Base-by-base conservation (phyloP, 257 asterid species). In the Solanum clarkiae region DNA sequence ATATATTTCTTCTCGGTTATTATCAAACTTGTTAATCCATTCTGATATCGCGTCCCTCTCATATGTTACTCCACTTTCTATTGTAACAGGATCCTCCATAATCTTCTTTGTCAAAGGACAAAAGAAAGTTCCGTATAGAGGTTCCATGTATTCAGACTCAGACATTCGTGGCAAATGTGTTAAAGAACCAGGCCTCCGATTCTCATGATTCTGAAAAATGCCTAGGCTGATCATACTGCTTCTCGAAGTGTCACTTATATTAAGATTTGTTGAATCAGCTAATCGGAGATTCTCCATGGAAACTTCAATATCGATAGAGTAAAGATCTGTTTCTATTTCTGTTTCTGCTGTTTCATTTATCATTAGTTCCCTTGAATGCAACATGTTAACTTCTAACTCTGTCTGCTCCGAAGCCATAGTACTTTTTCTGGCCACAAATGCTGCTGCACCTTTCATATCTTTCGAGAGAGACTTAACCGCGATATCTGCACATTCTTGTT, bases 11-110 rank as follows among this genome's bases (percentile, higher is more conserved):
- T 87, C 89, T 2, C 65, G 36, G 79, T 81, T 89, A 65, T 81
- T 88, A 63, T 71, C 90, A 63, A 77, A 80, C 83, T 87, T 89
- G 2, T 79, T 83, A 45, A 92, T 88, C 93, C 93, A 93, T 80
- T 94, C 91, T 5, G 80, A 71, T 44, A 94, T 92, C 4, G 93
- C 94, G 32, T 75, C 81, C 80, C 93, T 90, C 84, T 93, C 98
- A 36, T 91, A 94, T 5, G 98, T 94, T 57, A 91, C 90, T 81
- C 98, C 98, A 88, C 92, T 93, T 49, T 92, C 96, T 74, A 91
- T 69, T 4, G 98, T 92, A 1, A 92, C 96, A 24, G 98, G 98
- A 85, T 94, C 97, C 59, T 93, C 95, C 98, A 94, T 91, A 47
- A 94, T 88, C 91, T 85, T 88, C 70, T 92, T 91, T 15, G 95